Evolutionary conservation across 75 land plant species (phyloP), one percentile per base, ranked within the genome.

Genomic region (Cupressus sempervirens): DNA sequence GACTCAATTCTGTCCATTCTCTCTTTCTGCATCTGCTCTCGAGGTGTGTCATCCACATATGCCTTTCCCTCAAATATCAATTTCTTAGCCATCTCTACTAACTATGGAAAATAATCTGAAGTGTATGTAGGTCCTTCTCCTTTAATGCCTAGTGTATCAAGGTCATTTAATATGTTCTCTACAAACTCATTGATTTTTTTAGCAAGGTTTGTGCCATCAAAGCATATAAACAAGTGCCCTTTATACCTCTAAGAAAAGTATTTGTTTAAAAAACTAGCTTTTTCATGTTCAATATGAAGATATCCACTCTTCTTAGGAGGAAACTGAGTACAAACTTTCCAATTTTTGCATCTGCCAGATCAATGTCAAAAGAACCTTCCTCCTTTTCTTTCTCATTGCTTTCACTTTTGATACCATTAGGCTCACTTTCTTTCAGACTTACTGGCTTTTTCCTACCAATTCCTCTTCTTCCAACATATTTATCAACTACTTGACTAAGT

Each of bases 241-340:
- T 92, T 76, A 83, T 97, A 95, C 84, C 90, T 91, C 48, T 94
- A 88, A 79, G 98, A 96, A 91, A 97, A 97, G 84, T 90, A 95
- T 46, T 94, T 89, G 85, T 97, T 97, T 56, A 97, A 40, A 6
- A 97, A 83, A 20, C 95, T 96, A 68, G 99, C 99, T 86, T 97
- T 97, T n/a, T 96, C 87, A 86, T 97, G 98, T n/a, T 96, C 99
- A 45, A 97, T 95, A 86, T 94, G 99, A 32, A 48, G 52, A 48
- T 48, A 48, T 48, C 52, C 52, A 11, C 52, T 48, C 13, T 11
- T 11, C 52, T 48, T 98, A 1, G 98, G 99, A 9, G 98, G 98
- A 88, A 97, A 97, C 20, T 98, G 90, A 68, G 97, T 89, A 83
- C 96, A 89, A n/a, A 97, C 99, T 80, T 97, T 92, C 99, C 98